Percentiles rank a stretch among this genome's conserved stretches.
Evolutionary conservation across 768 basidiomycete species (phyloP).

Genomic region (Hygrophoropsis aurantiaca): DNA sequence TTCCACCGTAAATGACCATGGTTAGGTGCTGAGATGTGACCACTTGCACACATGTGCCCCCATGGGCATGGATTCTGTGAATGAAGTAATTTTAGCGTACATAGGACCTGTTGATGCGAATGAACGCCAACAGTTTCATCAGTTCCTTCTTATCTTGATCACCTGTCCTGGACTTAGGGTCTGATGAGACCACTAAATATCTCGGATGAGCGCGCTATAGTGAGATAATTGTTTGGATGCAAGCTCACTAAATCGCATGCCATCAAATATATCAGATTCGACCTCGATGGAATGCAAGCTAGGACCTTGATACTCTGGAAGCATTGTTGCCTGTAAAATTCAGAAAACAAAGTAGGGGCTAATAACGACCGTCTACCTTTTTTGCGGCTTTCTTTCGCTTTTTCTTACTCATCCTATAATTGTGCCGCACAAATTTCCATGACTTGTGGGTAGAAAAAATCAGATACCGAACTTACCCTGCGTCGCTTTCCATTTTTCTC

Average conservation of each 20-base stretch:
- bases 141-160: slow-evolving; percentile 71
- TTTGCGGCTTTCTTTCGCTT: slow-evolving; percentile 24
- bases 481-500: slow-evolving; percentile 68
- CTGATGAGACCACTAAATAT: slow-evolving; percentile 69
- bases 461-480: slow-evolving; percentile 37
- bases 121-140: slow-evolving; percentile 54
- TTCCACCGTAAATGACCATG: slow-evolving; percentile 69
- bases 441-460: too few relatives aligned
- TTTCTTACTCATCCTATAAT: slow-evolving; percentile 33
- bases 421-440: too few relatives aligned
- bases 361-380: slow-evolving; percentile 16
- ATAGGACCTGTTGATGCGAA: neutral
- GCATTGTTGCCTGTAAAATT: slow-evolving; percentile 46
- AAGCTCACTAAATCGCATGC: slow-evolving; percentile 75
- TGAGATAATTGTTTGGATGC: neutral
- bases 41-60: slow-evolving; percentile 65
- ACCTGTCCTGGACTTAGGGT: slow-evolving; percentile 67
- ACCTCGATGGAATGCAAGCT: slow-evolving; percentile 58
- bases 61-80: slow-evolving; percentile 65
- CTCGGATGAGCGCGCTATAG: too few relatives aligned
- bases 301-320: slow-evolving; percentile 68
- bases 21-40: slow-evolving; percentile 52
- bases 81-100: slow-evolving; percentile 2
- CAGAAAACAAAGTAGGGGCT: neutral
- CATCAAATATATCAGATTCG: slow-evolving; percentile 67